Base-by-base conservation (phyloP, 208 protist genomes). In the Acanthamoeba polyphaga region DNA sequence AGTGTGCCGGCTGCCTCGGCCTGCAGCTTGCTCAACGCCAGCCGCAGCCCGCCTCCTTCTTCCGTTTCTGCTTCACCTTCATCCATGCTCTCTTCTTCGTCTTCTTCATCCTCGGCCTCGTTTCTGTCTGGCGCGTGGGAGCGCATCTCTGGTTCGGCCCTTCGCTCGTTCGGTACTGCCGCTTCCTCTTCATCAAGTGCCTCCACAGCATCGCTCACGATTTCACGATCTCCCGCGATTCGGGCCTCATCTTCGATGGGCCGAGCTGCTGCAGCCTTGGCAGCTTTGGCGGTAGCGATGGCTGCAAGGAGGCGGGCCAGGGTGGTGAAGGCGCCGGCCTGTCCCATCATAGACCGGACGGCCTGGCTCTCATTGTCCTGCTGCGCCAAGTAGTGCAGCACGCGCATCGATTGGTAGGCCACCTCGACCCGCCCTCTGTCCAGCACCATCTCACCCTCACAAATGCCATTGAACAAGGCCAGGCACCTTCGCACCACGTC, bases 301-400 rank as follows among this genome's bases (percentile, higher is more conserved):
- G 17, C 70, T 22, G 32, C 70, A 3, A 80, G 70, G 24, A 80
- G 24, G 70, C 34, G 34, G 24, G 70, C 70, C 6, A 80, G 70
- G 15, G 8, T 9, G 10, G 10, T 19, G 38, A 80, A 80, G 29
- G 70, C 70, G 32, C 70, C 70, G 15, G 70, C 70, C 70, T 80
- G 70, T 1, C 34, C 70, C 17, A 80, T 43, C 24, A 80, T 22
- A 10, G 70, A 80, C 0, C 38, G 29, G 29, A 49, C 70, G 70
- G 70, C 62, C 24, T 68, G 62, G 62, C 62, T 80, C 17, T 34
- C 70, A 19, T 80, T 49, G 70, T 49, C 70, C 70, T 80, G 34
- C 34, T 34, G 38, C 3, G 32, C 70, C 24, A 80, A 80, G 70
- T 80, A 80, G 70, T 80, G 70, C 70, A 80, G 70, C 70, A 80